Percentiles rank a stretch among this genome's conserved stretches.
Evolutionary conservation across 352 stramenopile species (phyloP).

Genomic region (Phytopythium boreale): DNA sequence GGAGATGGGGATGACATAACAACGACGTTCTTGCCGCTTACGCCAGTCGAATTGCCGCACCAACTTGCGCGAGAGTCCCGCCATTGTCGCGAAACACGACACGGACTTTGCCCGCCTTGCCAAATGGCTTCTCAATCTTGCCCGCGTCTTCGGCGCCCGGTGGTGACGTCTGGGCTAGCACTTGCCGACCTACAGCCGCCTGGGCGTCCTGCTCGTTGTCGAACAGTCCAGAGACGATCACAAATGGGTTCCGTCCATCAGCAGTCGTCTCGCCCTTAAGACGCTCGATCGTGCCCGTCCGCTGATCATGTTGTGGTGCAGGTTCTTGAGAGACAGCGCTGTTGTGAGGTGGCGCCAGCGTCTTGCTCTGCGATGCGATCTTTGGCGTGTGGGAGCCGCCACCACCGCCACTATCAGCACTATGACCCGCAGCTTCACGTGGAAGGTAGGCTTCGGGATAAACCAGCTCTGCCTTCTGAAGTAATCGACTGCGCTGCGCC

Average conservation of each 20-base stretch:
- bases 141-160: conserved; percentile 24
- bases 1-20: neutral
- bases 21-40: neutral
- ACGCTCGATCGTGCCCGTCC: conserved; percentile 43
- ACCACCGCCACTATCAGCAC: too few relatives aligned
- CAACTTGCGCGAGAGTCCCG: conserved; percentile 46
- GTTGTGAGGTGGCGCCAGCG: neutral
- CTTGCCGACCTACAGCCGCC: conserved; percentile 20
- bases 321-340: neutral
- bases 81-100: conserved; percentile 38
- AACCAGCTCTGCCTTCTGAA: conserved; percentile 40
- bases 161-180: conserved; percentile 14
- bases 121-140: conserved; percentile 66
- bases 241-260: conserved; percentile 61
- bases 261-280: conserved; percentile 67
- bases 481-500: conserved; percentile 16
- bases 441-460: conserved; percentile 43
- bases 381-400: neutral
- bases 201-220: conserved; percentile 36
- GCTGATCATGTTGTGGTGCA: neutral
- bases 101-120: conserved; percentile 74
- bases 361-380: neutral
- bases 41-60: conserved; percentile 31
- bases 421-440: neutral
- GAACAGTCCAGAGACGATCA: conserved; percentile 60